Base-by-base conservation (phyloP, 1,284 basidiomycete species). In the Sanghuangporus weigelae region DNA sequence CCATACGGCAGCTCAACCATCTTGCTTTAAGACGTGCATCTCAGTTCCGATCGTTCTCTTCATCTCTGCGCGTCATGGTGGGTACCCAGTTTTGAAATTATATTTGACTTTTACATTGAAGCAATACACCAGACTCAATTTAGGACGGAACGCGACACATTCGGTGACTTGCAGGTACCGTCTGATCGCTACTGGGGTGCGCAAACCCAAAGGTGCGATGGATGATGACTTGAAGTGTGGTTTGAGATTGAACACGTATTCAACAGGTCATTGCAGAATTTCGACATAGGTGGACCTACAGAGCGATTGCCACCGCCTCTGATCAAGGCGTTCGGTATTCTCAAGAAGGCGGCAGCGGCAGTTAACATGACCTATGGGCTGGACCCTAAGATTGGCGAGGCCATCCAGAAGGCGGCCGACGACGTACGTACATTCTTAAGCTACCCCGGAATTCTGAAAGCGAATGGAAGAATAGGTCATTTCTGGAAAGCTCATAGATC, bases 121-220 rank as follows among this genome's bases (percentile, higher is more conserved):
- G 26, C 44, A n/a, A 74, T 72, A 38, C 19, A 5, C 11, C 31
- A 77, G 59, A 73, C 75, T 40, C 78, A 84, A 72, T 86, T 80
- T 75, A 86, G 91, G 58, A 75, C 78, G 12, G 92, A 95, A 75
- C 85, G 79, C 66, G 94, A 96, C 76, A 96, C 95, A 4, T 96
- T 96, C 73, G 94, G 94, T 57, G 92, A 95, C 63, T 85, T 99
- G 62, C 83, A 93, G 72, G 97, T 99, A 55, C 96, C 97, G 46
- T 87, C 91, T 23, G 92, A 98, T 73, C 86, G 90, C 63, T 98
- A 98, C 80, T 99, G 96, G 95, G 97, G 97, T 67, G 96, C 96
- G 19, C 97, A 99, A 79, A 99, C 97, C 39, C 97, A 99, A 77
- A 85, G 97, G 90, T 89, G 68, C 23, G 49, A 14, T 39, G 12